These are phyloP conservation scores for Centaurea solstitialis DNA, from an alignment of 129 eudicot species.

Conservation along the genomic window DNA sequence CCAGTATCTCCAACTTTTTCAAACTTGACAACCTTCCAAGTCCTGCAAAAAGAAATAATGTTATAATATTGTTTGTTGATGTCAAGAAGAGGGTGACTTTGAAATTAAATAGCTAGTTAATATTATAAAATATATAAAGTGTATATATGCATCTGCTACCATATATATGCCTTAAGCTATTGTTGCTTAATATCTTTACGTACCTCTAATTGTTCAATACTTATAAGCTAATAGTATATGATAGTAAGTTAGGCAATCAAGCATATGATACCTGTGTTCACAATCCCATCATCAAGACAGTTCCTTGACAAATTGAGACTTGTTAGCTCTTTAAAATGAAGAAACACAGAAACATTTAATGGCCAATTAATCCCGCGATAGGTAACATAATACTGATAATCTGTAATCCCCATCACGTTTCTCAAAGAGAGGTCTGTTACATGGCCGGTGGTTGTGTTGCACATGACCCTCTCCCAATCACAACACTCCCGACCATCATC, in stretches of 20 bases:
- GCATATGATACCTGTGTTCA: neutral
- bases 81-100: neutral
- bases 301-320: slow-evolving; percentile 1
- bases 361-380: neutral
- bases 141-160: too few species aligned
- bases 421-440: neutral
- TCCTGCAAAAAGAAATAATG: neutral
- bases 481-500: slow-evolving; percentile 8
- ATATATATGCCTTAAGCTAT: too few species aligned
- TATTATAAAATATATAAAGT: too few species aligned
- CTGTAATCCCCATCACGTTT: neutral
- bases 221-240: neutral
- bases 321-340: slow-evolving; percentile 15
- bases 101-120: neutral
- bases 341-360: slow-evolving; percentile 1
- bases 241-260: neutral
- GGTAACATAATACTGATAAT: too few species aligned
- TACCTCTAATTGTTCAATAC: neutral
- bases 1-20: slow-evolving; percentile 17
- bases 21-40: slow-evolving; percentile 4
- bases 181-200: too few species aligned
- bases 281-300: neutral
- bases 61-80: neutral
- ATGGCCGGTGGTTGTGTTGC: neutral
- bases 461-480: slow-evolving; percentile 11